phyloP scores from a whole-genome alignment of 139 green algal species.

The Coccomyxa sp. region DNA sequence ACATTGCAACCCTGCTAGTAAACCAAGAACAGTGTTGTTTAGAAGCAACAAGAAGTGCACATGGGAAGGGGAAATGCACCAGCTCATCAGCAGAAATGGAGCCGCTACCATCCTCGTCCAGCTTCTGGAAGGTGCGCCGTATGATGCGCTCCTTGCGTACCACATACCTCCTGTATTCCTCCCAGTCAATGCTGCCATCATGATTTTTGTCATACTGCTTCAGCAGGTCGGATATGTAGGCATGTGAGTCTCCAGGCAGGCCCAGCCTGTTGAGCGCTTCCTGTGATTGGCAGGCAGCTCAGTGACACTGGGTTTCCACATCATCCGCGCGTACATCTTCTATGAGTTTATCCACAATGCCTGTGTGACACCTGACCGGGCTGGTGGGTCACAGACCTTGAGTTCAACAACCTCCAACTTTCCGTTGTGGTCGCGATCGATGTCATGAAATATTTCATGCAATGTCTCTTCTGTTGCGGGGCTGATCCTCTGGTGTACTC shows the following conservation, averaged over 20 bases:
- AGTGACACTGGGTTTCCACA: no score
- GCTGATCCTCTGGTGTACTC: not conserved
- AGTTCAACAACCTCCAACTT: not conserved
- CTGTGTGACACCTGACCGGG: not conserved
- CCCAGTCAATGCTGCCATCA: slow-evolving; percentile 1
- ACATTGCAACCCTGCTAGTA: not conserved
- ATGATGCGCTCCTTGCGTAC: not conserved
- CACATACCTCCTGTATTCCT: not conserved
- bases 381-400: not conserved
- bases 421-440: not conserved
- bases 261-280: not conserved
- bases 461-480: not conserved
- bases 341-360: no score
- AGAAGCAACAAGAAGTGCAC: not conserved
- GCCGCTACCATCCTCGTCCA: not conserved
- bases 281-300: not conserved
- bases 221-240: slow-evolving; percentile 8
- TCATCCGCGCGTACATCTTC: no score
- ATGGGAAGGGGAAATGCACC: not conserved
- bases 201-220: slow-evolving; percentile 23
- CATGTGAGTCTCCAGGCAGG: not conserved
- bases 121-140: not conserved
- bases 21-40: not conserved
- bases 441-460: not conserved
- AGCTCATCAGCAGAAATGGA: not conserved